Base-by-base conservation (phyloP, 306 rosid species). In the Dalbergia cultrata region DNA sequence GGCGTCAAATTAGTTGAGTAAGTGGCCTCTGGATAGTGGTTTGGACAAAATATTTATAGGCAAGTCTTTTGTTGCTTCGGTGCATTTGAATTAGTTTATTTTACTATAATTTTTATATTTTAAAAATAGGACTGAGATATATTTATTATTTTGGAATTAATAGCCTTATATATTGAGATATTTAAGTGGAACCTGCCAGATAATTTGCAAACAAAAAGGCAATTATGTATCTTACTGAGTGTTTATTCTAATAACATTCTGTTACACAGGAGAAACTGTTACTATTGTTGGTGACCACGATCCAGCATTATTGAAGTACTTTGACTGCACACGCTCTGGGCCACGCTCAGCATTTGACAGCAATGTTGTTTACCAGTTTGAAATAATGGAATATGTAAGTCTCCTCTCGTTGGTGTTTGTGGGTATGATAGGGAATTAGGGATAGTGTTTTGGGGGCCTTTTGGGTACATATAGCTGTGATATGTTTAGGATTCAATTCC, bases 341-440 rank as follows among this genome's bases (percentile, higher is more conserved):
- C 89, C 89, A 3, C 89, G 89, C 77, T 86, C 89, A 34, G 89
- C 89, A 44, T 86, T 86, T 19, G 89, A 86, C 75, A 86, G 87
- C 82, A 80, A 86, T 75, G 87, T 86, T 82, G 89, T 86, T 33
- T 86, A 78, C 80, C 99, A 93, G 86, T 95, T 95, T 74, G 99
- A 95, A 71, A 92, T 90, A 71, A 95, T 95, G 99, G 98, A 93
- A 95, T 93, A 93, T 72, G 99, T 95, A 89, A 90, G 98, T 79
- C 73, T 67, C 37, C 61, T 75, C 45, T 68, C 14, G 8, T 64
- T 59, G 8, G 73, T 7, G 49, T 62, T 50, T 58, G 5, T 41
- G 19, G 69, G 61, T 44, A 19, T 10, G 11, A 14, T 26, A 26
- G 31, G 31, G 31, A 26, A 26, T 7, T 57, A 49, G 39, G 45